These are phyloP conservation scores for Calonectria pteridis DNA, from an alignment of 2,329 filamentous ascomycete genomes.

Conservation along the genomic window DNA sequence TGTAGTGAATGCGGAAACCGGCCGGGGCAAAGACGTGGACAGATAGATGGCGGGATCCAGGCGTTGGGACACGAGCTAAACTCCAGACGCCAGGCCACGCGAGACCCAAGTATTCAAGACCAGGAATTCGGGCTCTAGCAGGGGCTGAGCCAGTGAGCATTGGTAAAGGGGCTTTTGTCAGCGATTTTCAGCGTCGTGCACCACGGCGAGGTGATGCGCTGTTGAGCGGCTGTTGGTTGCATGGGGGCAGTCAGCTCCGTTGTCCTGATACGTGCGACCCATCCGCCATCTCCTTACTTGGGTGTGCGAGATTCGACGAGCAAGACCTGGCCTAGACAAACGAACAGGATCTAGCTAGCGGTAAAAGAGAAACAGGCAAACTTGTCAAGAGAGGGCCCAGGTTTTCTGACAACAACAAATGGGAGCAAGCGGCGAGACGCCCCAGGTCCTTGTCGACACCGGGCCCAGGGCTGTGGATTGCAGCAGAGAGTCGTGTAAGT, in stretches of 20 bases:
- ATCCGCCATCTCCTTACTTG: slow-evolving; percentile 26
- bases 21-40: neutral
- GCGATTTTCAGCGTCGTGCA: slow-evolving; percentile 13
- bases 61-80: slow-evolving; percentile 11
- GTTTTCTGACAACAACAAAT: slow-evolving; percentile 1
- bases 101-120: slow-evolving; percentile 40
- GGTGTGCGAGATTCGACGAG: slow-evolving; percentile 19
- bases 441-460: slow-evolving; percentile 38
- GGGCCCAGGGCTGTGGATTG: slow-evolving; percentile 35
- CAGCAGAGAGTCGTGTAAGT: slow-evolving; percentile 12
- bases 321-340: slow-evolving; percentile 1
- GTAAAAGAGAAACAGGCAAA: neutral
- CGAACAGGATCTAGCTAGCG: slow-evolving; percentile 12
- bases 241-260: slow-evolving; percentile 24
- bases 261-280: slow-evolving; percentile 25
- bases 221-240: slow-evolving; percentile 23
- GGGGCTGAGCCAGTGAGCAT: slow-evolving; percentile 34
- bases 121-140: slow-evolving; percentile 45
- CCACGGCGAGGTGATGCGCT: slow-evolving; percentile 2
- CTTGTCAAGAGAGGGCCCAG: slow-evolving; percentile 2
- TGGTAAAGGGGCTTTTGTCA: slow-evolving; percentile 31
- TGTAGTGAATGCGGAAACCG: neutral
- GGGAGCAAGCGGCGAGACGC: slow-evolving; percentile 22
- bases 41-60: slow-evolving; percentile 2
- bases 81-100: slow-evolving; percentile 34